Conservation (phyloP, 371 early-diverging fungal species). For the Conidiobolus incongruus region DNA sequence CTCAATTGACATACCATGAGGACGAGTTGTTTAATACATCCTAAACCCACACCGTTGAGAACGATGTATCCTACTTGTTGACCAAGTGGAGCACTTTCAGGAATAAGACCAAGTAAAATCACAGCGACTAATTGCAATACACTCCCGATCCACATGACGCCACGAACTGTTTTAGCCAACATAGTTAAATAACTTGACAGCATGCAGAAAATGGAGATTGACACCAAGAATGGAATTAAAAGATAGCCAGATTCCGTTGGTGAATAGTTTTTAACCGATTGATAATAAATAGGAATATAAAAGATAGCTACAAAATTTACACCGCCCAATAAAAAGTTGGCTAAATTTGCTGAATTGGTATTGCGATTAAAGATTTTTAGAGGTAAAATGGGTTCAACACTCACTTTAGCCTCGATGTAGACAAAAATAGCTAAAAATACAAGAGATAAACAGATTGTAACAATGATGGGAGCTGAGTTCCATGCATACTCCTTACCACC, state of each 20-base stretch:
- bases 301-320: slow-evolving; percentile 40
- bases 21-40: not conserved
- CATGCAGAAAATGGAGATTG: not conserved
- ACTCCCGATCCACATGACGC: too few species aligned
- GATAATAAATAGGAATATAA: slow-evolving; percentile 32
- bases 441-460: slow-evolving; percentile 20
- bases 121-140: not conserved
- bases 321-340: slow-evolving; percentile 33
- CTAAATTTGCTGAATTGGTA: slow-evolving; percentile 13
- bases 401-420: slow-evolving; percentile 15
- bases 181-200: too few species aligned
- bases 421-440: slow-evolving; percentile 14
- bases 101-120: not conserved
- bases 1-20: not conserved
- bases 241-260: not conserved
- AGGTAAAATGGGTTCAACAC: slow-evolving; percentile 24
- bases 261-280: too few species aligned
- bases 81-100: not conserved
- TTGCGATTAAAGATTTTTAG: slow-evolving; percentile 13
- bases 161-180: too few species aligned
- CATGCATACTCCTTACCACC: slow-evolving; percentile 31
- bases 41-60: not conserved
- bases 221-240: not conserved
- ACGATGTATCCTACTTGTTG: not conserved
- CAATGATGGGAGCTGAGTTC: slow-evolving; percentile 21